Base-by-base conservation (phyloP, 805 yeast species). In the Torulaspora franciscae region DNA sequence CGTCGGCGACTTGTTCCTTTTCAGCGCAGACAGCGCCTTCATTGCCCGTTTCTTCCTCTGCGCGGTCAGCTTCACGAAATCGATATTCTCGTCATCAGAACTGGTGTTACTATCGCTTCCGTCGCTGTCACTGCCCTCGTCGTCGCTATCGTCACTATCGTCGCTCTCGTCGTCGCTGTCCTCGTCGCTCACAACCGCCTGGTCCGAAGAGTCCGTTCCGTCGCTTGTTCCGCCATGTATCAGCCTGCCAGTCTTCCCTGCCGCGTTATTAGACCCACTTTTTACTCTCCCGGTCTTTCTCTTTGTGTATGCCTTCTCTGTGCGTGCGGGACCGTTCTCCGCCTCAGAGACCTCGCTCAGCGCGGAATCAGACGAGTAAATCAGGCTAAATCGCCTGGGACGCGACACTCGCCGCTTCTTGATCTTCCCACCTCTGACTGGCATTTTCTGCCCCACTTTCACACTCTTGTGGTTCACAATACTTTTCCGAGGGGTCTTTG, bases 1-100 rank as follows among this genome's bases (percentile, higher is more conserved):
- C 41, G 64, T 55, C 6, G 70, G 65, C 34, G 69, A 56, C 40
- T 64, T 50, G 14, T 64, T 59, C 59, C 68, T 56, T 43, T 61
- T 68, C 52, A 56, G 51, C 22, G 62, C 62, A 27, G 57, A 49
- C 68, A 47, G 74, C 1, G 78, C 77, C 49, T 75, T 74, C 71
- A 77, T 67, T 1, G 80, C 72, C 48, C 67, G 73, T 30, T 77
- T 77, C 64, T 83, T 79, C 49, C 80, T 71, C 59, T 82, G 83
- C 7, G 83, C 85, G 28, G 85, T 84, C 48, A 85, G 65, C 59
- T 76, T 77, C 11, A 84, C 85, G 60, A 81, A 83, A 64, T 85
- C 91, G 2, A 83, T 79, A 52, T 79, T 80, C 29, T 80, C 80
- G 52, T 80, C 87, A 54, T 78, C 83, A 0, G 83, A 77, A 8